Percentiles rank a stretch among this genome's conserved stretches.
These are phyloP conservation scores for Pezicula rhizophila DNA, from an alignment of 2,329 filamentous ascomycete species.

Conservation along the genomic window DNA sequence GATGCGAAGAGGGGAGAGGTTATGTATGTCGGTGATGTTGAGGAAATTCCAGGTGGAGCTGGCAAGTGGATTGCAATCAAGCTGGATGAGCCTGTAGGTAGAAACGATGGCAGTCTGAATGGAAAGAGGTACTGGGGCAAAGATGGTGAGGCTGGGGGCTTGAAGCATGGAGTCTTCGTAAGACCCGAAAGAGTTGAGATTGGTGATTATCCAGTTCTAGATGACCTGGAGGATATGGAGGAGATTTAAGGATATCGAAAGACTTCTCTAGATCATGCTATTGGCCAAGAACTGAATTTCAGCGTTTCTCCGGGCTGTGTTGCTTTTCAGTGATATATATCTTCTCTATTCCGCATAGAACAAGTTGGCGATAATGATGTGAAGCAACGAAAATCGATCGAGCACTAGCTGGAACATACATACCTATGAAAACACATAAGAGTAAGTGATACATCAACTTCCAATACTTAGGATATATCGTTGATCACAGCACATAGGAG, in stretches of 20 bases:
- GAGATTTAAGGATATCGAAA: constrained; percentile 47
- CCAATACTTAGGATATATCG: too few relatives aligned
- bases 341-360: too few relatives aligned
- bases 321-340: too few relatives aligned
- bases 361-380: too few relatives aligned
- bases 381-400: too few relatives aligned
- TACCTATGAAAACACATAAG: too few relatives aligned
- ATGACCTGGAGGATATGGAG: constrained; percentile 73
- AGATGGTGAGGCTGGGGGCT: constrained; percentile 42
- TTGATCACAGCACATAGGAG: too few relatives aligned
- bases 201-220: constrained; percentile 64
- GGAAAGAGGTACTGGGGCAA: constrained; percentile 61
- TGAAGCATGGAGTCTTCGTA: constrained; percentile 74
- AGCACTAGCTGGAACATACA: too few relatives aligned
- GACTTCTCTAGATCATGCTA: too few relatives aligned
- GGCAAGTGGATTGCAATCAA: constrained; percentile 69
- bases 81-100: constrained; percentile 74
- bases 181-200: constrained; percentile 71
- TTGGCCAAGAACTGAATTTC: too few relatives aligned
- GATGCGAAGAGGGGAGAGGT: constrained; percentile 66
- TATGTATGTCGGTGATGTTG: constrained; percentile 64
- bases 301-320: too few relatives aligned
- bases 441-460: too few relatives aligned
- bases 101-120: constrained; percentile 72
- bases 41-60: constrained; percentile 61